Conservation (phyloP, 257 asterid species). For the Handroanthus guayacan region DNA sequence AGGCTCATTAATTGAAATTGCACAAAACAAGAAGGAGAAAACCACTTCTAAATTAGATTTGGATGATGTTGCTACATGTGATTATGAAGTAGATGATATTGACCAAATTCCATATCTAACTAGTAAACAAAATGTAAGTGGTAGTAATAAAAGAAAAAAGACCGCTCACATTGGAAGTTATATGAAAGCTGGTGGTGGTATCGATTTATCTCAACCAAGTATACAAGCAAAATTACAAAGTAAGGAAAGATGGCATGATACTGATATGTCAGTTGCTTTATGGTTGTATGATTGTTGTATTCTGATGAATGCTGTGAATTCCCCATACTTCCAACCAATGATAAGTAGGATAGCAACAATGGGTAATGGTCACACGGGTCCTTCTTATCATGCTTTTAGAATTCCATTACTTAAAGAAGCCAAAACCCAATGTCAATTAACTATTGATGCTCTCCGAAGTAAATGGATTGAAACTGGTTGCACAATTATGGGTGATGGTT, state of each 20-base stretch:
- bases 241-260: slow-evolving; percentile 10
- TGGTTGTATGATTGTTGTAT: neutral
- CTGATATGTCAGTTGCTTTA: neutral
- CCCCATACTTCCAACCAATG: neutral
- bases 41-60: too few relatives aligned
- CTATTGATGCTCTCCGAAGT: neutral
- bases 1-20: neutral
- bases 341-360: neutral
- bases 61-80: neutral
- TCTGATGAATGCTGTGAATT: neutral
- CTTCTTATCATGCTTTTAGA: slow-evolving; percentile 3
- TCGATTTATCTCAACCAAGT: neutral
- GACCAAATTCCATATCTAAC: too few relatives aligned
- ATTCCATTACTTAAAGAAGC: slow-evolving; percentile 6
- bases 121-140: too few relatives aligned
- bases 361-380: neutral
- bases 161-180: too few relatives aligned
- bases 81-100: neutral
- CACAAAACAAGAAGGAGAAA: neutral
- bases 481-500: slow-evolving; percentile 3
- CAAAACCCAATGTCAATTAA: neutral
- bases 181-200: neutral
- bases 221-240: neutral
- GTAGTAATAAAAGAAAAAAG: too few relatives aligned
- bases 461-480: neutral